Conservation (phyloP, 2,329 filamentous ascomycete species). For the Apiospora marii region DNA sequence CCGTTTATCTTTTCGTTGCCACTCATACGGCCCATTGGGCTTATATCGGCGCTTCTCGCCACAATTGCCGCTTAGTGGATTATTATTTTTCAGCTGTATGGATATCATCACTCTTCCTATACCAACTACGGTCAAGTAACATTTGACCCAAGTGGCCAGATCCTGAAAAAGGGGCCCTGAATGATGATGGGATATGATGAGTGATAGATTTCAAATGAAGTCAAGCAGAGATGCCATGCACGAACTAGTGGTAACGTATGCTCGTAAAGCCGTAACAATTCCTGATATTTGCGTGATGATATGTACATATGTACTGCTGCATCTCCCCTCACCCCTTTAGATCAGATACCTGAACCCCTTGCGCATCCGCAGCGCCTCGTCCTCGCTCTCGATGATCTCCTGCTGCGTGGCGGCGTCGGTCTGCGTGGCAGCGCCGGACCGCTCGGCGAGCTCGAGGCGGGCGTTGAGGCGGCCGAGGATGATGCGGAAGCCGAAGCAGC, state of each 20-base stretch:
- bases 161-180: neutral
- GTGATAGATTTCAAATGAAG: neutral
- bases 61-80: neutral
- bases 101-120: neutral
- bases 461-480: conserved; percentile 57
- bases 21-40: neutral
- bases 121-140: neutral
- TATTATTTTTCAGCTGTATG: neutral
- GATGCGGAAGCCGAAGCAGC: conserved; percentile 57
- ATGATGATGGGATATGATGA: neutral
- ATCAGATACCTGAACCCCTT: conserved; percentile 58
- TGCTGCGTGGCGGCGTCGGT: conserved; percentile 36
- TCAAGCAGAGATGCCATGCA: neutral
- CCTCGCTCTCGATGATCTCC: conserved; percentile 49
- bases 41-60: neutral
- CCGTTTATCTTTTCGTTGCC: neutral
- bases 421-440: conserved; percentile 52
- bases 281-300: neutral
- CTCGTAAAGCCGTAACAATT: neutral
- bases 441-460: conserved; percentile 54
- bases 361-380: conserved; percentile 54
- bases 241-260: neutral
- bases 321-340: conserved; percentile 34
- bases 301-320: neutral
- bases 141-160: neutral